Percentiles rank a stretch among this genome's conserved stretches.
Evolutionary conservation across 345 rosid species (phyloP).

Genomic region (Gossypium longicalyx): DNA sequence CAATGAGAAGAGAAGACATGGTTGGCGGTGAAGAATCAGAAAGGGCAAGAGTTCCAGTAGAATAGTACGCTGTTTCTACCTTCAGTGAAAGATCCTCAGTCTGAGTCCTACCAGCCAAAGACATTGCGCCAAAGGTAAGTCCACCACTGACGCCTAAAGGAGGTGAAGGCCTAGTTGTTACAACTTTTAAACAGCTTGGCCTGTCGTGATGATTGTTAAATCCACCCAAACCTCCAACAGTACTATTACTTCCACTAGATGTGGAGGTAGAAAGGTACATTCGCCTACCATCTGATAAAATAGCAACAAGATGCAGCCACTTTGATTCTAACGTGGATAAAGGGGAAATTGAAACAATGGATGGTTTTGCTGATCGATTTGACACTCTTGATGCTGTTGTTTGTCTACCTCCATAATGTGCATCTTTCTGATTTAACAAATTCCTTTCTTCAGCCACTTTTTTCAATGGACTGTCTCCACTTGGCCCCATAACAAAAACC

Average conservation of each 20-base stretch:
- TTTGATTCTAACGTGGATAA: slow-evolving; percentile 84
- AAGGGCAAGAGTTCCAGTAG: slow-evolving; percentile 85
- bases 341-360: slow-evolving; percentile 82
- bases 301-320: slow-evolving; percentile 87
- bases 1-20: slow-evolving; percentile 82
- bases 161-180: slow-evolving; percentile 89
- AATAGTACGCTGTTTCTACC: slow-evolving; percentile 80
- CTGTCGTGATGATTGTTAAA: slow-evolving; percentile 47
- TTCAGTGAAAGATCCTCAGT: slow-evolving; percentile 79
- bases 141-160: slow-evolving; percentile 88
- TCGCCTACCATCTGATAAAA: slow-evolving; percentile 95
- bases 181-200: slow-evolving; percentile 88
- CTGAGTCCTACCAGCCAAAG: slow-evolving; percentile 71
- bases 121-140: slow-evolving; percentile 74
- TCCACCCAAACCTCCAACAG: slow-evolving; percentile 63
- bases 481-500: slow-evolving; percentile 65
- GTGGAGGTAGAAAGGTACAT: slow-evolving; percentile 86
- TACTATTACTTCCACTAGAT: slow-evolving; percentile 54
- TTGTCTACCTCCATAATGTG: slow-evolving; percentile 65
- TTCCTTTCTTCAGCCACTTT: slow-evolving; percentile 94
- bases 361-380: slow-evolving; percentile 61
- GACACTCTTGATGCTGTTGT: slow-evolving; percentile 50
- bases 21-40: slow-evolving; percentile 91
- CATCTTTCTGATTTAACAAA: slow-evolving; percentile 74
- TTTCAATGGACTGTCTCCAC: slow-evolving; percentile 78